Evolutionary conservation across 345 rosid species (phyloP), one percentile per base, ranked within the genome.

Genomic region (Syzygium aqueum): DNA sequence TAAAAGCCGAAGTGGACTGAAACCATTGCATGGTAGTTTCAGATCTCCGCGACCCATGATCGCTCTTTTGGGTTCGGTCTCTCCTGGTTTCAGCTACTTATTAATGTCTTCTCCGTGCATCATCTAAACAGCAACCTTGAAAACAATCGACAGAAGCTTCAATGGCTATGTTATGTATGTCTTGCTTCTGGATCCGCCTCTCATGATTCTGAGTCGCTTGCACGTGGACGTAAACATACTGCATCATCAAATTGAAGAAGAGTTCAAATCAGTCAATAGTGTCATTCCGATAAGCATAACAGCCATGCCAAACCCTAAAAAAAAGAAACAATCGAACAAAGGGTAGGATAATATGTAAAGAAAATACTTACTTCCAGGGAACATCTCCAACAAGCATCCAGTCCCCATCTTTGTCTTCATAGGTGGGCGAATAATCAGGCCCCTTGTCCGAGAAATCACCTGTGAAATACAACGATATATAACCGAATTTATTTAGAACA

Each of bases 371-470:
- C 95, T 89, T 89, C 96, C 97, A 96, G 5, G 95, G 96, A 89
- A 95, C 97, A 92, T 95, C 98, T 84, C 98, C 96, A 59, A 93
- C 95, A 19, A 95, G 95, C 98, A 96, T 96, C 98, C 96, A 96
- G 53, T 96, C 98, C 59, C 96, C 95, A 88, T 96, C 98, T 91
- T 93, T 96, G 86, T 96, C 98, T 92, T 96, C 95, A 84, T 96
- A 94, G 53, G 97, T 94, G 3, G 95, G 97, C 30, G 91, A 91
- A 91, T 90, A 93, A 8, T 95, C 94, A 85, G 95, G 95, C 84
- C 96, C 96, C 53, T 91, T 90, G 85, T 93, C 94, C 14, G 91
- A 91, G 84, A 92, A 94, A 84, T 93, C 92, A 78, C 92, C 96
- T 88, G 87, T 50, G 84, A 53, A 85, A 37, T 19, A 73, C 1